Evolutionary conservation across 192 early-diverging fungal genomes (phyloP).

Genomic region (Coemansia sp.): DNA sequence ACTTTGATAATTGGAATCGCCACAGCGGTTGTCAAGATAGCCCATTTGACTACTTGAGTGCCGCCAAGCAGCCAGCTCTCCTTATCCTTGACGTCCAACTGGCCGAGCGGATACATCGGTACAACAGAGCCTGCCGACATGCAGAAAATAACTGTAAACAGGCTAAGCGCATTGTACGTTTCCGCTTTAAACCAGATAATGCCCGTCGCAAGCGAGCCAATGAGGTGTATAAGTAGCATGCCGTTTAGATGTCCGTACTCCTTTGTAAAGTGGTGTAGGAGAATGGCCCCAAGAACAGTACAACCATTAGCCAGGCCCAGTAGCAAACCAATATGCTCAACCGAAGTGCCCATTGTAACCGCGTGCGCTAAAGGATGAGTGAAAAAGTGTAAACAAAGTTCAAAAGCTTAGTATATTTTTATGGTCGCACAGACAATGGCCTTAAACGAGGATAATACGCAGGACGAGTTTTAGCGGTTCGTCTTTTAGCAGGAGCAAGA

Average conservation of each 20-base stretch:
- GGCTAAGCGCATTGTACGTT: slow-evolving; percentile 29
- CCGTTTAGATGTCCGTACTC: slow-evolving; percentile 45
- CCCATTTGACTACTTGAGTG: slow-evolving; percentile 48
- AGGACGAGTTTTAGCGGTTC: background rate
- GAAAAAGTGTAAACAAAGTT: background rate
- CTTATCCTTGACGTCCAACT: slow-evolving; percentile 43
- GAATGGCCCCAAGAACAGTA: slow-evolving; percentile 40
- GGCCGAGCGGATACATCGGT: slow-evolving; percentile 50
- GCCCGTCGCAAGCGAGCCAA: slow-evolving; percentile 24
- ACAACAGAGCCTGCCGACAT: slow-evolving; percentile 49
- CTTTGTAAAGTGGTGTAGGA: slow-evolving; percentile 51
- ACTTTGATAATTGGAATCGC: slow-evolving; percentile 48
- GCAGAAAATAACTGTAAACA: slow-evolving; percentile 40
- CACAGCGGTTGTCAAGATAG: slow-evolving; percentile 44
- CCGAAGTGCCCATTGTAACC: slow-evolving; percentile 32
- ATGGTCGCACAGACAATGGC: background rate
- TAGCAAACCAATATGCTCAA: slow-evolving; percentile 51
- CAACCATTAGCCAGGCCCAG: slow-evolving; percentile 47
- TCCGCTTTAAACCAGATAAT: slow-evolving; percentile 33
- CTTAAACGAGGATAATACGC: background rate
- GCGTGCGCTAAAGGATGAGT: slow-evolving; percentile 37
- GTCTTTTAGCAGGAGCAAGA: background rate
- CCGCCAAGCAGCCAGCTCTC: slow-evolving; percentile 48
- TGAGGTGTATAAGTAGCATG: slow-evolving; percentile 43
- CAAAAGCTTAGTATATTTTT: background rate